Base-by-base conservation (phyloP, 2,329 filamentous ascomycete species). In the Coniochaeta sp. region DNA sequence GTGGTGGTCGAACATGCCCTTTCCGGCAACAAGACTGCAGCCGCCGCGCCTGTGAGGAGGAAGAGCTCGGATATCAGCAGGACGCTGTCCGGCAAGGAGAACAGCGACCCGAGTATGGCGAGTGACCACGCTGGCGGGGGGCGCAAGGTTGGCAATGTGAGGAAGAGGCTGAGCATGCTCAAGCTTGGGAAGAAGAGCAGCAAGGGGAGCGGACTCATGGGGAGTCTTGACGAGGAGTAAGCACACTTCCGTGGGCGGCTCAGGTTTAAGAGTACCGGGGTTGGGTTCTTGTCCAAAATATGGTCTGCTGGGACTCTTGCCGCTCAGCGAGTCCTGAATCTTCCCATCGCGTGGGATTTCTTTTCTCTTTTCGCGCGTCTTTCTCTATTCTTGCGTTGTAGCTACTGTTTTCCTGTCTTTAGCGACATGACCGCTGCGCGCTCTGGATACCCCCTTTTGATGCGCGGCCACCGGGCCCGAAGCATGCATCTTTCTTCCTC, bases 151-250 rank as follows among this genome's bases (percentile, higher is more conserved):
- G 84, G 83, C 38, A 89, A 86, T 61, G 83, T 96, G 65, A 86
- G 88, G 74, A 93, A 91, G 76, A 78, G 91, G 68, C 79, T 96
- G 65, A 95, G 90, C 71, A 78, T 92, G 67, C 78, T 96, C 68
- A 90, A 89, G 71, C 80, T 92, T 57, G 87, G 89, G 32, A 88
- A 86, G 71, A 91, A 89, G 75, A 77, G 77, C 54, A 85, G 82
- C 69, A 87, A 85, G 71, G 76, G 72, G 56, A 78, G 72, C 62
- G 78, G 73, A 30, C 69, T 75, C 62, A 84, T 84, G 81, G 77
- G 77, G 58, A 81, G 80, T 64, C 70, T 85, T 63, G 77, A 83
- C 59, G 82, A 85, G 70, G 82, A 85, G 71, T 82, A 76, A 17
- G 19, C 2, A 42, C 19, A 40, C 16, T 40, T 40, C 17, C n/a